Percentiles rank a stretch among this genome's conserved stretches.
Conservation (phyloP, 768 basidiomycete species). For the Auriscalpium vulgare region DNA sequence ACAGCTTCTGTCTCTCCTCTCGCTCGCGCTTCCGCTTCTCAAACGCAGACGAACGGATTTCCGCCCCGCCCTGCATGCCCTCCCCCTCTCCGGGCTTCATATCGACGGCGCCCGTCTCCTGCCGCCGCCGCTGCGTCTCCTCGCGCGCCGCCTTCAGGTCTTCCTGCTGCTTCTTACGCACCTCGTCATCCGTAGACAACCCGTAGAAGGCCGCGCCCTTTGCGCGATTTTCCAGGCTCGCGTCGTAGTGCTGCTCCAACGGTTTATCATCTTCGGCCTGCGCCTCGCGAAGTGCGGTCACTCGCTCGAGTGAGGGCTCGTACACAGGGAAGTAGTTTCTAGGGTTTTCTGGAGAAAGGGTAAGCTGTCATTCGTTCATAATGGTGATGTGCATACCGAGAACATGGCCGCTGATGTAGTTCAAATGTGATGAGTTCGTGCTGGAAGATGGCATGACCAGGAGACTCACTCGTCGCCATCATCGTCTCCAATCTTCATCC, state of each 20-base stretch:
- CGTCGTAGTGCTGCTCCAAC: constrained; percentile 73
- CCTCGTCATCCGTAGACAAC: constrained; percentile 82
- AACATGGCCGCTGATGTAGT: constrained; percentile 8
- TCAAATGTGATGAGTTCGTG: not conserved
- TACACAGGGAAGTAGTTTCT: constrained; percentile 84
- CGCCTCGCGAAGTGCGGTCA: constrained; percentile 66
- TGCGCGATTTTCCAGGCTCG: constrained; percentile 72
- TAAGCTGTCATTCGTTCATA: not conserved
- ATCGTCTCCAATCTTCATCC: not conserved
- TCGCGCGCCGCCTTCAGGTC: constrained; percentile 58
- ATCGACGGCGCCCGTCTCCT: constrained; percentile 54
- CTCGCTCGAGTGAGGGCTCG: constrained; percentile 71
- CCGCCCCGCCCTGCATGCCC: constrained; percentile 46
- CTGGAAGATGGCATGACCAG: not conserved
- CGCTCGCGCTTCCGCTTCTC: constrained; percentile 71
- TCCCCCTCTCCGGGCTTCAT: constrained; percentile 65
- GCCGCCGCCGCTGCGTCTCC: constrained; percentile 61
- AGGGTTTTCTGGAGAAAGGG: constrained; percentile 53
- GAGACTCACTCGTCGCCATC: constrained; percentile 25
- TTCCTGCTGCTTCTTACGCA: constrained; percentile 73
- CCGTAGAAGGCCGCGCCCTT: constrained; percentile 90
- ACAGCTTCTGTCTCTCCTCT: constrained; percentile 50
- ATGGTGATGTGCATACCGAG: constrained; percentile 5
- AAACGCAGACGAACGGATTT: constrained; percentile 44
- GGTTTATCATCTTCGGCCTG: constrained; percentile 67